phyloP scores from a whole-genome alignment of 169 alveolate genomes.

The Cryptosporidium parvum region DNA sequence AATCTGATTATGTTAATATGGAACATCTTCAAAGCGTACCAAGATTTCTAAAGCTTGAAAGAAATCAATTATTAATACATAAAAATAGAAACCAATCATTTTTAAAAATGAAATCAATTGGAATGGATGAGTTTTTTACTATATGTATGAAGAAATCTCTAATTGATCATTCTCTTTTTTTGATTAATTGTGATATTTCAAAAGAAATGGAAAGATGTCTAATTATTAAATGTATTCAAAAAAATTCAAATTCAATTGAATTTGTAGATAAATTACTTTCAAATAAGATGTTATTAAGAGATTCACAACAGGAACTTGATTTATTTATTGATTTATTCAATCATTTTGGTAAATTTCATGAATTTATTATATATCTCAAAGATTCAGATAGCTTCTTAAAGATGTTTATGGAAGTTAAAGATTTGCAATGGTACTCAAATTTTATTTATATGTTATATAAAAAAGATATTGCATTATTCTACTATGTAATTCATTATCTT shows the following conservation, averaged over 20 bases:
- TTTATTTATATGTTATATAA: slow-evolving; percentile 18
- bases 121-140: slow-evolving; percentile 1
- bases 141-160: background rate
- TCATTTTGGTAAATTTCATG: slow-evolving; percentile 20
- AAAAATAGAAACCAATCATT: slow-evolving; percentile 42
- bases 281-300: background rate
- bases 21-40: slow-evolving; percentile 29
- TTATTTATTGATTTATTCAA: slow-evolving; percentile 24
- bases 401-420: slow-evolving; percentile 13
- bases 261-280: slow-evolving; percentile 7
- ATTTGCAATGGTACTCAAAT: slow-evolving; percentile 11
- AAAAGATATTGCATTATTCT: slow-evolving; percentile 4
- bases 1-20: slow-evolving; percentile 42
- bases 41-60: slow-evolving; percentile 25
- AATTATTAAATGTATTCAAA: slow-evolving; percentile 5
- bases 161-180: background rate
- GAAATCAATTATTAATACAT: slow-evolving; percentile 31
- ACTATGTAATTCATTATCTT: slow-evolving; percentile 10
- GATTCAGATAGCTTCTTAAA: slow-evolving; percentile 4
- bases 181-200: slow-evolving; percentile 13
- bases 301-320: slow-evolving; percentile 15
- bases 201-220: slow-evolving; percentile 30
- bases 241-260: slow-evolving; percentile 23
- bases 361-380: slow-evolving; percentile 29
- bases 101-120: slow-evolving; percentile 29